phyloP scores from a whole-genome alignment of 2,329 filamentous ascomycete genomes.

The Corinectria fuckeliana region DNA sequence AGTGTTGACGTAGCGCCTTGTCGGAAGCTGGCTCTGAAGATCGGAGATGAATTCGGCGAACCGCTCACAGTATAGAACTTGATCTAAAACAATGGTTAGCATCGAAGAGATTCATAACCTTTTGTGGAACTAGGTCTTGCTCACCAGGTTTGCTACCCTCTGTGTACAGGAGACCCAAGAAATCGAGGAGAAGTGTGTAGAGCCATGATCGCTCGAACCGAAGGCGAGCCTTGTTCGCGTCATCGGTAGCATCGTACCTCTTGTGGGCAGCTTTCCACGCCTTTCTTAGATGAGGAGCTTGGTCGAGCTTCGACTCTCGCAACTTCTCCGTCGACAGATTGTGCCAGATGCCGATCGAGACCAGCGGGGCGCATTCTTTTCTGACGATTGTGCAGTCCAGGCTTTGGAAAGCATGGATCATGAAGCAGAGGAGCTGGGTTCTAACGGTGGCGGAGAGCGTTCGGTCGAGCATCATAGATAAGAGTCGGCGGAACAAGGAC shows the following conservation, averaged over 20 bases:
- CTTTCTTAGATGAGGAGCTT: slow-evolving; percentile 78
- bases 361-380: slow-evolving; percentile 94
- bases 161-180: slow-evolving; percentile 75
- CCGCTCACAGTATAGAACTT: slow-evolving; percentile 86
- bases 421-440: slow-evolving; percentile 84
- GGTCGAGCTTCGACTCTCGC: slow-evolving; percentile 75
- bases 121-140: slow-evolving; percentile 11
- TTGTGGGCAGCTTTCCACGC: slow-evolving; percentile 89
- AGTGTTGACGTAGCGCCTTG: slow-evolving; percentile 90
- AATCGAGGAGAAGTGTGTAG: slow-evolving; percentile 83
- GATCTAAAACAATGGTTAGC: slow-evolving; percentile 55
- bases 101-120: no score
- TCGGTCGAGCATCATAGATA: slow-evolving; percentile 82
- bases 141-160: slow-evolving; percentile 55
- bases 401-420: slow-evolving; percentile 92
- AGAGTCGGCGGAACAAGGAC: slow-evolving; percentile 83
- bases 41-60: slow-evolving; percentile 91
- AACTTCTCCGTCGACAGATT: slow-evolving; percentile 81
- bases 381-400: slow-evolving; percentile 87
- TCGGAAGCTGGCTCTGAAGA: slow-evolving; percentile 90
- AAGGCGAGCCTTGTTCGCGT: slow-evolving; percentile 76
- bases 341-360: slow-evolving; percentile 95
- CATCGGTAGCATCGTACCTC: slow-evolving; percentile 86
- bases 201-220: slow-evolving; percentile 95
- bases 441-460: slow-evolving; percentile 71